A percentile compares a stretch with the other conserved stretches of the same genome.
Conservation (phyloP, 371 early-diverging fungal genomes). For the Apophysomyces sp. region DNA sequence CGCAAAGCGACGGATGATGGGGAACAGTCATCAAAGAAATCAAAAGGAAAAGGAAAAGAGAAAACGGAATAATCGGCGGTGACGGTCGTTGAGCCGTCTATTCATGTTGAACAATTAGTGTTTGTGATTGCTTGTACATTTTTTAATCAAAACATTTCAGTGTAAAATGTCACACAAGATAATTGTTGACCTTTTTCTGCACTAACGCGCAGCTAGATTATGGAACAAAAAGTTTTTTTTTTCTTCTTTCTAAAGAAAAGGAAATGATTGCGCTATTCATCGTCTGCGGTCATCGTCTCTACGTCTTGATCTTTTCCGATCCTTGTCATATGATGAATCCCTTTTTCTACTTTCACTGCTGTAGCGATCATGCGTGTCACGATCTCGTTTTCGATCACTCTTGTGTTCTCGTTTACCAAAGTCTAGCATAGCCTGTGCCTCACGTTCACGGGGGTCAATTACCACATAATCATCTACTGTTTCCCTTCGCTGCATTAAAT, state of each 20-base stretch:
- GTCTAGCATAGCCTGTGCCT: constrained; percentile 35
- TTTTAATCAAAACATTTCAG: not conserved
- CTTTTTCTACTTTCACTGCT: not conserved
- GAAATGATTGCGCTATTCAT: not conserved
- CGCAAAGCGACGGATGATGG: constrained; percentile 6
- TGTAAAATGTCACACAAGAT: too few relatives aligned
- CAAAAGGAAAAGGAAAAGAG: constrained; percentile 23
- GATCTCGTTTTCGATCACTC: constrained; percentile 9
- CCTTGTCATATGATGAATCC: constrained; percentile 1
- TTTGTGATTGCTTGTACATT: not conserved
- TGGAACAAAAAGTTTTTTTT: too few relatives aligned
- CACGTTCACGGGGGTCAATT: constrained; percentile 66
- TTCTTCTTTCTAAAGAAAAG: too few relatives aligned
- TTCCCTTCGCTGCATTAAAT: constrained; percentile 59
- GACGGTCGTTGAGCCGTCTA: not conserved
- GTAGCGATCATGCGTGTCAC: not conserved
- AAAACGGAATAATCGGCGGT: constrained; percentile 11
- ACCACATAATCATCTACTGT: constrained; percentile 74
- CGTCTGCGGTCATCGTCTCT: constrained; percentile 11
- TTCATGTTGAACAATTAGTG: not conserved
- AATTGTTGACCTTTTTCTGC: too few relatives aligned
- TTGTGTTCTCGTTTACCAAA: constrained; percentile 15
- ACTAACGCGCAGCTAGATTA: too few relatives aligned
- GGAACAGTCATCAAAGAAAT: not conserved
- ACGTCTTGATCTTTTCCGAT: constrained; percentile 2